phyloP scores from a whole-genome alignment of 208 protist species.

The Leishmania mexicana region DNA sequence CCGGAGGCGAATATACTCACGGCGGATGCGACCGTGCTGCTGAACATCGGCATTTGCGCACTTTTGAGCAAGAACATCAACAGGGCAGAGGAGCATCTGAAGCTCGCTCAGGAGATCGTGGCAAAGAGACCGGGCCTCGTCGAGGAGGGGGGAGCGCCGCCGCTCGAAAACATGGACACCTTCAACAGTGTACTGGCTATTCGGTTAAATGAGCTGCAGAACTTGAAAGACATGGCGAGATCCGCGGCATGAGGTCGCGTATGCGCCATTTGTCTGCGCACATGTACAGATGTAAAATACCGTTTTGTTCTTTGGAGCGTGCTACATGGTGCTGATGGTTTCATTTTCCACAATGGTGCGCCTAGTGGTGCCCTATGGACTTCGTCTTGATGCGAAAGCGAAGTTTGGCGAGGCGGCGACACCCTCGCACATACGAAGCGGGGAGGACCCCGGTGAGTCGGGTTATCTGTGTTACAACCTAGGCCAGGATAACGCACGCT shows the following conservation, averaged over 20 bases:
- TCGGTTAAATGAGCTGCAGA: conserved; percentile 49
- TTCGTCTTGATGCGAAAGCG: neutral
- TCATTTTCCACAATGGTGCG: neutral
- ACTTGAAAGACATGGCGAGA: conserved; percentile 29
- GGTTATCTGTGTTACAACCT: neutral
- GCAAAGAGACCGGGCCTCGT: conserved; percentile 56
- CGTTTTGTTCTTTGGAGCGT: neutral
- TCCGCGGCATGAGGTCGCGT: conserved; percentile 6
- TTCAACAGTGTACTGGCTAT: conserved; percentile 66
- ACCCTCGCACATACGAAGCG: conserved; percentile 1
- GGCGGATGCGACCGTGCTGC: conserved; percentile 53
- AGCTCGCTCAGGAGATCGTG: conserved; percentile 62
- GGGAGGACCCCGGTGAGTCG: neutral
- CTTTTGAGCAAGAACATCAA: conserved; percentile 60
- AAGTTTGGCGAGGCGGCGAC: neutral
- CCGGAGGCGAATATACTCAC: conserved; percentile 25
- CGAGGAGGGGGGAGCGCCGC: conserved; percentile 54
- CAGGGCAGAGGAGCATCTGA: conserved; percentile 70
- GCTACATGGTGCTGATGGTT: neutral
- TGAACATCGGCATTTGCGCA: conserved; percentile 78
- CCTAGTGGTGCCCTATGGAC: neutral
- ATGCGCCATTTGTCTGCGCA: neutral
- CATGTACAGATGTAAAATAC: conserved; percentile 5
- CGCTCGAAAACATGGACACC: conserved; percentile 61
- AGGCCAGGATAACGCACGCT: neutral